Conservation (phyloP, 2,329 filamentous ascomycete genomes). For the Stemphylium vesicarium region DNA sequence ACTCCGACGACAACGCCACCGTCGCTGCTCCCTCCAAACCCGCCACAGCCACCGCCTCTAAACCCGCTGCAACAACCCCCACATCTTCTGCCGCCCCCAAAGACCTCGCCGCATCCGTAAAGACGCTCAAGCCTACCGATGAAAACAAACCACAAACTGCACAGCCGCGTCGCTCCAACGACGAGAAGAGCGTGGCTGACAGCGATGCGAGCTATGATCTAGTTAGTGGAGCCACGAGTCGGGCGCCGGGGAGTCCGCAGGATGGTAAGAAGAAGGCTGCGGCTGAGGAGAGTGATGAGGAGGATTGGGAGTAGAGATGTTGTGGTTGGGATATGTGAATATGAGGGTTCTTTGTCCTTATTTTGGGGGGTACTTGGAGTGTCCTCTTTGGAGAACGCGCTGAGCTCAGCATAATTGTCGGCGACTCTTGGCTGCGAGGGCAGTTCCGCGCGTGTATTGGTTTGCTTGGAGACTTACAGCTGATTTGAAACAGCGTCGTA, state of each 20-base stretch:
- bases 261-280: conserved; percentile 56
- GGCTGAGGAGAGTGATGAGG: conserved; percentile 68
- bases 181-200: conserved; percentile 79
- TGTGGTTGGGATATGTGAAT: background rate
- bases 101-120: conserved; percentile 41
- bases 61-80: conserved; percentile 46
- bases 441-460: too few relatives aligned
- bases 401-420: background rate
- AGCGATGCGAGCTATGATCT: conserved; percentile 97
- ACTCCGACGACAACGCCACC: conserved; percentile 14
- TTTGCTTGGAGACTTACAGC: background rate
- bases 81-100: conserved; percentile 54
- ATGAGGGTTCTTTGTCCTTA: background rate
- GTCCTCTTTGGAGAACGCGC: background rate
- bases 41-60: background rate
- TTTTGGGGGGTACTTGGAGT: background rate
- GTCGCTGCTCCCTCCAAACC: conserved; percentile 12
- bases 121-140: conserved; percentile 48
- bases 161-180: conserved; percentile 70
- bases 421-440: too few relatives aligned
- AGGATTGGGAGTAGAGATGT: conserved; percentile 77
- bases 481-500: background rate
- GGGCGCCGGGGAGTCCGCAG: conserved; percentile 72
- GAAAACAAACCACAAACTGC: conserved; percentile 62
- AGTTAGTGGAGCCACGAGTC: conserved; percentile 76